Evolutionary conservation across 768 basidiomycete species (phyloP).

Genomic region (Collybiopsis luxurians): DNA sequence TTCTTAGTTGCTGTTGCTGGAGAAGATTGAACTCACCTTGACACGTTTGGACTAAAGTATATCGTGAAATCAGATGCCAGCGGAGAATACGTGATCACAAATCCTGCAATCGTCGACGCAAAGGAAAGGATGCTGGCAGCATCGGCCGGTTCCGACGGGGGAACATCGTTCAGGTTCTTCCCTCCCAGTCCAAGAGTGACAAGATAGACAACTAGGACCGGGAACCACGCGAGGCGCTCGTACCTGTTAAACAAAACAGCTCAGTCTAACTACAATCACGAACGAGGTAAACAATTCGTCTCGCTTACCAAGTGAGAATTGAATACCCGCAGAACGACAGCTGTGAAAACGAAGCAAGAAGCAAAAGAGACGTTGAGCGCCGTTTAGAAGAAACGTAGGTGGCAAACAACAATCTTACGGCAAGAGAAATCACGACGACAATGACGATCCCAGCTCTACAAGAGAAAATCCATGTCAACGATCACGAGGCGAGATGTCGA

Average conservation of each 20-base stretch:
- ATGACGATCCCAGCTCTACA: constrained; percentile 79
- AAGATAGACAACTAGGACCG: constrained; percentile 70
- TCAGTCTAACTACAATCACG: not conserved
- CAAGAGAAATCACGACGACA: constrained; percentile 63
- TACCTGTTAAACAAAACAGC: constrained; percentile 37
- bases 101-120: constrained; percentile 69
- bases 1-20: not conserved
- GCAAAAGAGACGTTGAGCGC: not conserved
- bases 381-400: constrained; percentile 25
- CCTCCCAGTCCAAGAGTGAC: constrained; percentile 74
- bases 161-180: constrained; percentile 55
- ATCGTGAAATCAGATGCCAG: constrained; percentile 74
- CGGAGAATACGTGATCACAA: constrained; percentile 59
- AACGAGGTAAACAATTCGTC: not conserved
- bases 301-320: constrained; percentile 40
- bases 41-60: constrained; percentile 58
- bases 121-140: constrained; percentile 58
- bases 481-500: no score
- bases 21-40: constrained; percentile 44
- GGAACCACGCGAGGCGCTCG: constrained; percentile 75
- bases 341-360: no score
- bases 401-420: constrained; percentile 41
- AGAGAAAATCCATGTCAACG: not conserved
- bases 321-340: constrained; percentile 59
- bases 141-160: constrained; percentile 51